Evolutionary conservation across 2,329 filamentous ascomycete species (phyloP), one percentile per base, ranked within the genome.

Genomic region (Clarireedia hainanense): DNA sequence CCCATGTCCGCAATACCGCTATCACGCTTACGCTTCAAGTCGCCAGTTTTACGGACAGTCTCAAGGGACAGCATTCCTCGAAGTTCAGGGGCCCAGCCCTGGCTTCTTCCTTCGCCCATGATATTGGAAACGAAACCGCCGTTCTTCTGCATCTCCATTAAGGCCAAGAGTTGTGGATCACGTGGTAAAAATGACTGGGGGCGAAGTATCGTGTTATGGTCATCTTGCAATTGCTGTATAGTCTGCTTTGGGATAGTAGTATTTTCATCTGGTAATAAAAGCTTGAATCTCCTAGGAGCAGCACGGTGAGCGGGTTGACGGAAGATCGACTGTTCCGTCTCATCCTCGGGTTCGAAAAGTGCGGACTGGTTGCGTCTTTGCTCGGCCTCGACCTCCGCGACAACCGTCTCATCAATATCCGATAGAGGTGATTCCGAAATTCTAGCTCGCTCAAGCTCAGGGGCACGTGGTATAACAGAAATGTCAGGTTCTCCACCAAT

Each of bases 21-120:
- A 67, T 96, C 91, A 27, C 94, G 85, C 79, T 99, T 99, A 57
- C 94, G 83, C 80, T 97, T 99, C 55, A 92, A 79, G 59, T 95
- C 90, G 57, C 84, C 86, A 43, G 85, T 80, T 56, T 84, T 84
- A 59, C 85, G 85, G 15, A 95, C 80, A 14, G 89, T 80, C 61
- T 95, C 89, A 43, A 96, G 76, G 1, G 91, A 95, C n/a, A 97
- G 76, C 65, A 99, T 83, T n/a, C 88, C 90, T 58, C 89, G 86
- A 20, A 99, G 79, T 72, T 99, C 94, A 0, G 92, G 92, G 3
- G 92, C 92, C 91, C 91, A 96, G 43, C 82, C 83, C 62, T 82
- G 80, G 63, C 85, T 85, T 60, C 88, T 84, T 39, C 85, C 88
- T 59, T 91, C 89, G 52, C 88, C 85, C 73, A 96, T 85, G 60